Base-by-base conservation (phyloP, 176 grass and related monocot species). In the Aegilops sharonensis region DNA sequence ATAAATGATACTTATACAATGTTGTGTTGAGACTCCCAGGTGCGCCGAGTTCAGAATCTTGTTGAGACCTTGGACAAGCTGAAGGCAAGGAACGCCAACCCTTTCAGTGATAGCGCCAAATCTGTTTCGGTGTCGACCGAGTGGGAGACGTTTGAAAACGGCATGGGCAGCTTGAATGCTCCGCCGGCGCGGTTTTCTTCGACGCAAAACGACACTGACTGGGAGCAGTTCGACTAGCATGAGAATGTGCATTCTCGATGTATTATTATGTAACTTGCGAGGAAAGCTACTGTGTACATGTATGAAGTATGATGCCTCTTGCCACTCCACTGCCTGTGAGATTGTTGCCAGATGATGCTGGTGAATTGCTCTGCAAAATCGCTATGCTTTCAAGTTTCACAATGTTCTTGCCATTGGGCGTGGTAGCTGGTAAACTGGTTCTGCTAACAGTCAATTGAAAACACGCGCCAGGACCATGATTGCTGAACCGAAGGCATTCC, bases 151-250 rank as follows among this genome's bases (percentile, higher is more conserved):
- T 93, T 93, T 4, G 87, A 89, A 10, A 87, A 86, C 6, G 91
- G 94, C 81, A 83, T 93, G 72, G 91, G 94, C 84, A 93, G 93
- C 83, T 72, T 95, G 73, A 95, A 74, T 9, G 91, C 91, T 1
- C 94, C 94, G 12, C 94, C 66, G 2, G 78, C 91, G 1, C 75
- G 79, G 48, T 71, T 90, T 71, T 93, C 94, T 5, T 89, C 91
- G 0, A 91, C 88, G 4, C 54, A 90, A 48, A 27, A 42, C 4
- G 32, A 75, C 77, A 95, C 66, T 32, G 81, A 95, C 59, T 95
- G 90, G 94, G 94, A 95, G 85, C 83, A 85, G 59, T 92, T 92
- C 1, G 86, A 95, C 42, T 95, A 93, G 82, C 72, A n/a, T 85
- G 63, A 2, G 77, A 37, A 18, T 18, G 36, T 5, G 23, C 64